Evolutionary conservation across 202 grass and related monocot species (phyloP), one percentile per base, ranked within the genome.

Genomic region (Zoysia matrella): DNA sequence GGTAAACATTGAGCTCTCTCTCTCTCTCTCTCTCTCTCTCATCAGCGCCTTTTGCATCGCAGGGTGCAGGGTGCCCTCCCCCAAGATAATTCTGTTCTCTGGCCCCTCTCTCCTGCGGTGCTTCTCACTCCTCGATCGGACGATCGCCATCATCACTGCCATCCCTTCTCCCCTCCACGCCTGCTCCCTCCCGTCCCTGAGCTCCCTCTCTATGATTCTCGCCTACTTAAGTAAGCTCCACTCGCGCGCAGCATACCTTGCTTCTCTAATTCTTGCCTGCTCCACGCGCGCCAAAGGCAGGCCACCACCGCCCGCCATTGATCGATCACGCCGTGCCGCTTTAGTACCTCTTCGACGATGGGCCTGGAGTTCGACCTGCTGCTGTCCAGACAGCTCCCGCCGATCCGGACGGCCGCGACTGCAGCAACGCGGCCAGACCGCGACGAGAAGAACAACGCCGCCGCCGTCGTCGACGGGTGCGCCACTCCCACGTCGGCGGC

Each of bases 1-100:
- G 11, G 44, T 48, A 67, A 50, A 49, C 58, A 58, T 52, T 2
- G 48, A 76, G 52, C 64, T 58, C 13, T 66, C 55, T 76, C 43
- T 51, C 56, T 52, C 13, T 66, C 55, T 76, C 43, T 51, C 56
- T 52, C 71, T 8, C 48, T 8, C 7, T 8, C 4, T 1, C 48
- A 50, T 8, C 30, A 36, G 7, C 48, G 8, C 86, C 84, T 90
- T 83, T 60, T 70, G 78, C 78, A 80, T 52, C 4, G 1, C 65
- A 51, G 80, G 72, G 77, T 53, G 54, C 79, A 89, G 83, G 62
- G 50, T 76, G 12, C 73, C 60, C 77, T 13, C 45, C 11, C 72
- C 71, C 30, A 58, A 52, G 76, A 93, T 88, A 93, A 90, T 89
- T 85, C 67, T 95, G 83, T 86, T 88, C 57, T 83, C 68, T 65